Percentiles rank a stretch among this genome's conserved stretches.
Conservation (phyloP, 495 filamentous ascomycete genomes). For the Aspergillus diversus region DNA sequence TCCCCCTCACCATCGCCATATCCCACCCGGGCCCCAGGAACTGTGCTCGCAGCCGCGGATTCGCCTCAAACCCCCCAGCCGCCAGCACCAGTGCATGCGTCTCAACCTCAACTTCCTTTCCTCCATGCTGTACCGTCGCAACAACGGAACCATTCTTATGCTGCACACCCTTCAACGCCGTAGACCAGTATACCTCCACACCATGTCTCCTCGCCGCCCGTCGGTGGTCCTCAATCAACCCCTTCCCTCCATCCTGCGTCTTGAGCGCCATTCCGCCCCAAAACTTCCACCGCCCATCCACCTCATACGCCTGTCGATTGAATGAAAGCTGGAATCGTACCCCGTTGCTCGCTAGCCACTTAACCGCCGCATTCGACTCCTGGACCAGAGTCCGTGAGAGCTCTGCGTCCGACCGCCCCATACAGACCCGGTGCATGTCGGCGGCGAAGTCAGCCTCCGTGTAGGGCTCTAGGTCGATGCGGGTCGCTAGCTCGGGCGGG, state of each 20-base stretch:
- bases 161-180: constrained; percentile 21
- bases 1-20: constrained; percentile 60
- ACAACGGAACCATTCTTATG: constrained; percentile 3
- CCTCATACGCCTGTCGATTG: constrained; percentile 62
- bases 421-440: constrained; percentile 55
- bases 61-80: constrained; percentile 65
- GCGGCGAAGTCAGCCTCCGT: constrained; percentile 42
- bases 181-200: constrained; percentile 47
- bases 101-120: constrained; percentile 42
- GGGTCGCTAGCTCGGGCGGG: constrained; percentile 25
- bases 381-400: constrained; percentile 46
- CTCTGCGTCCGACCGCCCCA: constrained; percentile 42
- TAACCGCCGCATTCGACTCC: constrained; percentile 35
- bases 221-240: constrained; percentile 53
- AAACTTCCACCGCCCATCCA: constrained; percentile 59
- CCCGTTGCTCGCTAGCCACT: constrained; percentile 58
- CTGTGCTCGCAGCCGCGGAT: constrained; percentile 53
- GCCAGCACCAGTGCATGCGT: constrained; percentile 55
- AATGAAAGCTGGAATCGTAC: constrained; percentile 61
- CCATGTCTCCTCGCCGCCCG: constrained; percentile 44
- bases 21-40: constrained; percentile 67
- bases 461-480: constrained; percentile 51
- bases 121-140: constrained; percentile 45
- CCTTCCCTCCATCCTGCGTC: constrained; percentile 61
- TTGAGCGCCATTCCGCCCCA: constrained; percentile 64